A percentile compares a stretch with the other conserved stretches of the same genome.
These are phyloP conservation scores for Penicillium fimorum DNA, from an alignment of 495 filamentous ascomycete species.

Conservation along the genomic window DNA sequence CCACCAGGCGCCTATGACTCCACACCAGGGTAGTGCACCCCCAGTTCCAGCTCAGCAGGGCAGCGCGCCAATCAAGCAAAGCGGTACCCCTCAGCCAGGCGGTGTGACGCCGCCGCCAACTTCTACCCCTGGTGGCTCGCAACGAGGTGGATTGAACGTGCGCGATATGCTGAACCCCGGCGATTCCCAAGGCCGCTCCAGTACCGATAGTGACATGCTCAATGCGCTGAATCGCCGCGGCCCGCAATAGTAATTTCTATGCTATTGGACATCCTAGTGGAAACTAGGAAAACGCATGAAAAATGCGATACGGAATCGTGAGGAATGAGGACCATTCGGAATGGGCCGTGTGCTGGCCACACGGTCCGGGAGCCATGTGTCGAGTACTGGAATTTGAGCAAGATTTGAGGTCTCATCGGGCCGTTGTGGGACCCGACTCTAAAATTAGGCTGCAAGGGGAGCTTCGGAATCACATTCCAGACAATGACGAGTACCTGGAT, in stretches of 20 bases:
- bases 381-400: conserved; percentile 12
- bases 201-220: conserved; percentile 57
- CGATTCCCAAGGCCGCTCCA: conserved; percentile 48
- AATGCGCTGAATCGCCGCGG: conserved; percentile 52
- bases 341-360: conserved; percentile 32
- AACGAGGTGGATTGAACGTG: conserved; percentile 51
- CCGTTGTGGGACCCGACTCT: conserved; percentile 5
- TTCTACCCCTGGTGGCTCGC: conserved; percentile 37
- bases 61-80: not conserved
- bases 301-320: conserved; percentile 12
- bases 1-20: conserved; percentile 19
- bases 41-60: conserved; percentile 5
- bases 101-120: conserved; percentile 43
- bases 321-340: conserved; percentile 15
- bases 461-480: conserved; percentile 5
- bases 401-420: conserved; percentile 14
- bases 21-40: conserved; percentile 7
- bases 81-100: conserved; percentile 13
- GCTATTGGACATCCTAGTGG: not conserved
- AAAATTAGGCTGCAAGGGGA: conserved; percentile 12
- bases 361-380: conserved; percentile 30
- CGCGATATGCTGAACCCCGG: conserved; percentile 52
- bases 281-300: conserved; percentile 9
- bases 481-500: not conserved
- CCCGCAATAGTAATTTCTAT: conserved; percentile 22